Conservation (phyloP, 2,329 filamentous ascomycete genomes). For the Ilyonectria robusta region DNA sequence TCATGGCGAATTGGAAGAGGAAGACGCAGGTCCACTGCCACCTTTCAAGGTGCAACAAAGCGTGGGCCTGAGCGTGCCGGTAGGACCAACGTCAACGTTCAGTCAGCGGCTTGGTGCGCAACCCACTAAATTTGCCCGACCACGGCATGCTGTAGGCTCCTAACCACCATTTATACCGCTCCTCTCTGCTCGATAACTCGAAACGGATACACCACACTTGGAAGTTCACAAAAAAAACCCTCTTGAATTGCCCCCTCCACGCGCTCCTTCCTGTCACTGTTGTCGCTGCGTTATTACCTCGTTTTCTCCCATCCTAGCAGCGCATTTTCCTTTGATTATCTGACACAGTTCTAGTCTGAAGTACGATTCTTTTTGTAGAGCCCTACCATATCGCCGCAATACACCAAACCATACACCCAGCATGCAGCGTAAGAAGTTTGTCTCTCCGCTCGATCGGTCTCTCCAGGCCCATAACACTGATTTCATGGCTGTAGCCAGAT, state of each 20-base stretch:
- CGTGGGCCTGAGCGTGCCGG: not conserved
- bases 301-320: not conserved
- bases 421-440: conserved; percentile 3
- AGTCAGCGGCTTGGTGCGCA: conserved; percentile 4
- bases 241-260: not conserved
- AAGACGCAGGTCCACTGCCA: no score
- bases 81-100: not conserved
- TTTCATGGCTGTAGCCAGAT: conserved; percentile 53
- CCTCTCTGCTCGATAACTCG: not conserved
- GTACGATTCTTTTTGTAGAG: not conserved
- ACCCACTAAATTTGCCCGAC: conserved; percentile 1
- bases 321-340: not conserved
- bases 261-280: not conserved
- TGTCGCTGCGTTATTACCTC: not conserved
- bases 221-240: not conserved
- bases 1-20: no score
- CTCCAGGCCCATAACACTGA: conserved; percentile 38
- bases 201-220: not conserved
- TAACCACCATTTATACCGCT: not conserved
- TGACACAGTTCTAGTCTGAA: not conserved
- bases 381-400: not conserved
- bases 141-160: not conserved
- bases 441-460: not conserved
- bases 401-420: not conserved
- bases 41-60: conserved; percentile 28